Conservation (phyloP, 164 flowering plant species). For the Vitis vinifera region DNA sequence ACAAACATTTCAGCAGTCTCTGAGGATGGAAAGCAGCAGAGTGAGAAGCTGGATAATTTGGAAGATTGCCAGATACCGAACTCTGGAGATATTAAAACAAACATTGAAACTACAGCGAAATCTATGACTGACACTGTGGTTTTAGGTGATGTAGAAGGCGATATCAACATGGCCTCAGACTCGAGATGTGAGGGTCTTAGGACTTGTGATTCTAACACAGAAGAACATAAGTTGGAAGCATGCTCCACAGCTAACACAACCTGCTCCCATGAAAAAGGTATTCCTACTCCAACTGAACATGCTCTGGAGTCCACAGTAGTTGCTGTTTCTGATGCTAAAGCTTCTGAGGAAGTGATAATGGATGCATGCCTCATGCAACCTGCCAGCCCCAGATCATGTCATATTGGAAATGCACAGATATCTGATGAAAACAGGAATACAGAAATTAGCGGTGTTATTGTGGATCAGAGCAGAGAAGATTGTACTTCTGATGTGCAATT, state of each 20-base stretch:
- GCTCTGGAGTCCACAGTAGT: constrained; percentile 1
- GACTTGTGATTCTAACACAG: neutral
- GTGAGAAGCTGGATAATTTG: constrained; percentile 6
- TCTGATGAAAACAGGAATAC: constrained; percentile 6
- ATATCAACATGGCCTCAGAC: neutral
- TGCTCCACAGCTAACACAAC: neutral
- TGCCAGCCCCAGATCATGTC: constrained; percentile 1
- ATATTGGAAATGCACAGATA: neutral
- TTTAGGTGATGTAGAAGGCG: constrained; percentile 6
- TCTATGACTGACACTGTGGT: neutral
- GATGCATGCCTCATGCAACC: constrained; percentile 6
- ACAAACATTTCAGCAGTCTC: constrained; percentile 2
- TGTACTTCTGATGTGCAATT: neutral
- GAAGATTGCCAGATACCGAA: constrained; percentile 16
- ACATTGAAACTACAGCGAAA: neutral
- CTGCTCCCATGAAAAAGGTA: constrained; percentile 8
- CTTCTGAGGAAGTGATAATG: neutral
- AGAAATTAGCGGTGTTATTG: neutral
- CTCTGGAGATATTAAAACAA: constrained; percentile 8
- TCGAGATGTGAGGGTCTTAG: constrained; percentile 1
- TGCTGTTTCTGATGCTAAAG: neutral
- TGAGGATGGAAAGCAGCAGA: neutral
- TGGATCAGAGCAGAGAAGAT: constrained; percentile 1
- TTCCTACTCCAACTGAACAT: constrained; percentile 6
- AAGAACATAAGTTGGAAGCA: constrained; percentile 10